Conservation (phyloP, 164 flowering plant genomes). For the Stephania yunnanensis region DNA sequence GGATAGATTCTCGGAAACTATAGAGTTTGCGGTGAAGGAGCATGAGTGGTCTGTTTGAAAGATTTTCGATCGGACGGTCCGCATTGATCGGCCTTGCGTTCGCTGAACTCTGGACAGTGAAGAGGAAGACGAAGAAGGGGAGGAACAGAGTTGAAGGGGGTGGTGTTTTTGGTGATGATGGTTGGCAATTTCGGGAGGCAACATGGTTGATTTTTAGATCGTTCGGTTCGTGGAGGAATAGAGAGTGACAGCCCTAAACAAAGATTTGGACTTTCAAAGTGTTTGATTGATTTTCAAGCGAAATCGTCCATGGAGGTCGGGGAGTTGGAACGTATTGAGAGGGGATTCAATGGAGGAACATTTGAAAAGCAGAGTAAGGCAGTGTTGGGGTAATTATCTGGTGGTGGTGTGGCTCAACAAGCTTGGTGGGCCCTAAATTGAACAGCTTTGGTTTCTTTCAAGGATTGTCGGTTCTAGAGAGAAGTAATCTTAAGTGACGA, state of each 20-base stretch:
- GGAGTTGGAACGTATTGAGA: neutral
- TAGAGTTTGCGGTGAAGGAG: conserved; percentile 25
- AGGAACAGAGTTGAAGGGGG: neutral
- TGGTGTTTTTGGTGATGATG: too few species aligned
- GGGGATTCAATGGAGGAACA: neutral
- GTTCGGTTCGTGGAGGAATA: neutral
- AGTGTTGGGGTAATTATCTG: neutral
- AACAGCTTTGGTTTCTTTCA: neutral
- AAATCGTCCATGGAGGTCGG: neutral
- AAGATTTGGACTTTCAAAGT: neutral
- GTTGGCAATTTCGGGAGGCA: conserved; percentile 3
- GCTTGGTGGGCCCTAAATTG: neutral
- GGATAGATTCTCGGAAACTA: conserved; percentile 52
- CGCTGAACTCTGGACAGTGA: conserved; percentile 11
- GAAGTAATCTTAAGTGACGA: neutral
- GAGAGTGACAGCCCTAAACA: neutral
- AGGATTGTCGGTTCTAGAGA: neutral
- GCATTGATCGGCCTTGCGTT: conserved; percentile 68
- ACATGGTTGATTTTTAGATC: neutral
- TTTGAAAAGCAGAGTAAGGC: neutral
- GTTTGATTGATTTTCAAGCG: neutral
- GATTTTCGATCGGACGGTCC: conserved; percentile 72
- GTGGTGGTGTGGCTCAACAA: neutral
- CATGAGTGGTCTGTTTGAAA: conserved; percentile 26
- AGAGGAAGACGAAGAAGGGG: conserved; percentile 8